Evolutionary conservation across 2,329 filamentous ascomycete genomes (phyloP).

Genomic region (Exophiala alcalophila): DNA sequence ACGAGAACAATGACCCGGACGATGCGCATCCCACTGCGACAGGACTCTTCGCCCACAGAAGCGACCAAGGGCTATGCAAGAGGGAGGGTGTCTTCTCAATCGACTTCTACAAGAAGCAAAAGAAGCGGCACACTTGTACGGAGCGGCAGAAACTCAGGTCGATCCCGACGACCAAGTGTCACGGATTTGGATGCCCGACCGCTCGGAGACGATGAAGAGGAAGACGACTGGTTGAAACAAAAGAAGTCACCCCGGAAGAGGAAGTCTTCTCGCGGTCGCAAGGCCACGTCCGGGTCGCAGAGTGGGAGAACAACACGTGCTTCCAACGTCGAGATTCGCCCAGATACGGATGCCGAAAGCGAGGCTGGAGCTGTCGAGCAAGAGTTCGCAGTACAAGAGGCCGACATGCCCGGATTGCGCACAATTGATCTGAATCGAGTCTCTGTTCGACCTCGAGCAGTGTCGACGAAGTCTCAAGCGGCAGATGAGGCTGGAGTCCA

Average conservation of each 20-base stretch:
- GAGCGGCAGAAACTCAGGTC: constrained; percentile 8
- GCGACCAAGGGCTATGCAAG: not conserved
- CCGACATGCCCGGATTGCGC: constrained; percentile 19
- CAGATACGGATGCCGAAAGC: constrained; percentile 22
- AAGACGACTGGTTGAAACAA: constrained; percentile 28
- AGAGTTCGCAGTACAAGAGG: not conserved
- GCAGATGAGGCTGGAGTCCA: not conserved
- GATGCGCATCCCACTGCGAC: constrained; percentile 44
- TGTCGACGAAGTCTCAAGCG: constrained; percentile 18
- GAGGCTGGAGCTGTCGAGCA: constrained; percentile 3
- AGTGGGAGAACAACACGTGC: not conserved
- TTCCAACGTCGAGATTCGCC: constrained; percentile 14
- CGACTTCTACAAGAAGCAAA: constrained; percentile 13
- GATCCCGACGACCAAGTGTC: constrained; percentile 27
- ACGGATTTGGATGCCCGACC: constrained; percentile 29
- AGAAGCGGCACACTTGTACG: constrained; percentile 23
- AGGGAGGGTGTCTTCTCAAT: constrained; percentile 10
- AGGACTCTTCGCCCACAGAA: constrained; percentile 9
- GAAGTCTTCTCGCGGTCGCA: constrained; percentile 10
- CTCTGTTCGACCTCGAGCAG: constrained; percentile 17
- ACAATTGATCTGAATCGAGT: constrained; percentile 27
- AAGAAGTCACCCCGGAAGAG: constrained; percentile 26
- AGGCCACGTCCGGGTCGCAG: constrained; percentile 2
- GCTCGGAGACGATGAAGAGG: constrained; percentile 29
- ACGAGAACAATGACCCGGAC: constrained; percentile 33